phyloP scores from a whole-genome alignment of 805 yeast genomes.

The Suhomyces kilbournensis region DNA sequence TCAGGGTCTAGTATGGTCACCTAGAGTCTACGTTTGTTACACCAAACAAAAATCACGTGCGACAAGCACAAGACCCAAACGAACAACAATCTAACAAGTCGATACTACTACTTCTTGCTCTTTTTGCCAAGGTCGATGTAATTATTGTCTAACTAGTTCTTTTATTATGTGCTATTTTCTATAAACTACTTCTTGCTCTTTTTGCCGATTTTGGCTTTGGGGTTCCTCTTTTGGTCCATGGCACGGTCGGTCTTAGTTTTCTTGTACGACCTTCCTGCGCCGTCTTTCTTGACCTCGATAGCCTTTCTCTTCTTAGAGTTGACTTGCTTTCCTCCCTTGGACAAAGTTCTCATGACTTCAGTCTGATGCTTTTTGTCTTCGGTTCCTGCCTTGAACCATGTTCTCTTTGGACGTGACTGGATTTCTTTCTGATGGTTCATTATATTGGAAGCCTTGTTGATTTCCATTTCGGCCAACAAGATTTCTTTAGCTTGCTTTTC shows the following conservation, averaged over 20 bases:
- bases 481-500: slow-evolving; percentile 88
- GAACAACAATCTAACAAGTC: too few species aligned
- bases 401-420: slow-evolving; percentile 85
- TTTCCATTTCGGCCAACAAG: slow-evolving; percentile 84
- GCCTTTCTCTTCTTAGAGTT: slow-evolving; percentile 73
- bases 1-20: neutral
- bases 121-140: too few species aligned
- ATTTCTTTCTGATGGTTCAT: slow-evolving; percentile 80
- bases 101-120: too few species aligned
- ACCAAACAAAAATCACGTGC: neutral
- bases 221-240: slow-evolving; percentile 43
- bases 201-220: slow-evolving; percentile 12
- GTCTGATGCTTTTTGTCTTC: slow-evolving; percentile 45
- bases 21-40: neutral
- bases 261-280: slow-evolving; percentile 58
- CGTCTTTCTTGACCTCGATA: slow-evolving; percentile 56
- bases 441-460: slow-evolving; percentile 80
- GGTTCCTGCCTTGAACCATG: slow-evolving; percentile 82
- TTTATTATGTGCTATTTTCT: neutral
- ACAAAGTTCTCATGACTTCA: slow-evolving; percentile 35
- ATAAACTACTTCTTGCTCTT: slow-evolving; percentile 3
- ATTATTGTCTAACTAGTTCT: too few species aligned
- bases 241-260: slow-evolving; percentile 76
- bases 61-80: neutral
- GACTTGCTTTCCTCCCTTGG: slow-evolving; percentile 51